These are phyloP conservation scores for Trifolium subterraneum DNA, from an alignment of 306 rosid genomes.

Conservation along the genomic window DNA sequence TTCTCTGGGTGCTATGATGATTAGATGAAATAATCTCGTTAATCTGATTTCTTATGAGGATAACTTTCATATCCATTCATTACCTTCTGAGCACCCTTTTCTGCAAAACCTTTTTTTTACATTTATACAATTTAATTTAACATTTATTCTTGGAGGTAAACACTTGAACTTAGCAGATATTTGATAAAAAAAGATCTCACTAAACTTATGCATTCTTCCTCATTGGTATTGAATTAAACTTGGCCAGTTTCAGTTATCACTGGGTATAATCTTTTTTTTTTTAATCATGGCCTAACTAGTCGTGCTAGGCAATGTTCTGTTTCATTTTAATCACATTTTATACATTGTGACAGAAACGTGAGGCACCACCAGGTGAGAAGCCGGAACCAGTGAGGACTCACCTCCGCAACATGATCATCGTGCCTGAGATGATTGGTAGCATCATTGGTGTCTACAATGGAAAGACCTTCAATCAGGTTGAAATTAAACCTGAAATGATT, in stretches of 20 bases:
- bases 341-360: conserved; percentile 69
- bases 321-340: neutral
- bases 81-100: conserved; percentile 2
- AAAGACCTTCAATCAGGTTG: conserved; percentile 63
- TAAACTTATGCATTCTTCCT: too few relatives aligned
- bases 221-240: neutral
- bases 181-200: neutral
- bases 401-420: conserved; percentile 69
- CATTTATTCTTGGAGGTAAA: neutral
- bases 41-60: conserved; percentile 15
- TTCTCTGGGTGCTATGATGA: conserved; percentile 1
- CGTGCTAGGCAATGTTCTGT: neutral
- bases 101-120: too few relatives aligned
- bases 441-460: conserved; percentile 53
- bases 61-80: conserved; percentile 12
- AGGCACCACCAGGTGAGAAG: conserved; percentile 91
- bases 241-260: neutral
- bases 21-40: conserved; percentile 14
- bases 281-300: neutral
- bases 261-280: neutral
- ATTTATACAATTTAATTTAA: too few relatives aligned
- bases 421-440: conserved; percentile 58
- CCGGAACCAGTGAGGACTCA: conserved; percentile 92
- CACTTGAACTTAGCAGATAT: neutral
- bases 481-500: conserved; percentile 63